phyloP scores from a whole-genome alignment of 2,329 filamentous ascomycete species.

The Colletotrichum cereale region DNA sequence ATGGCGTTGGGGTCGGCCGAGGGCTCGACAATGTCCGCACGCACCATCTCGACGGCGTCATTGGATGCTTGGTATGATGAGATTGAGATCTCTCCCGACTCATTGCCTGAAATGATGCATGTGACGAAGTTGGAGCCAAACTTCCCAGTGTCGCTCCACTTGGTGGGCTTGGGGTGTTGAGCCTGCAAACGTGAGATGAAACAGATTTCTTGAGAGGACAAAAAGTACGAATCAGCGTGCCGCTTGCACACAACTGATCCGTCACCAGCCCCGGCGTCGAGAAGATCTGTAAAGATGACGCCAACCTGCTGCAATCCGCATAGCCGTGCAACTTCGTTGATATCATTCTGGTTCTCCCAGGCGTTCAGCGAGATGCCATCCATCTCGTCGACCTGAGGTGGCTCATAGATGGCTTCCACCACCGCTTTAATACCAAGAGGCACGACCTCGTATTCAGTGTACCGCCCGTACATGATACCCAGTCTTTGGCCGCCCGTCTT shows the following conservation, averaged over 20 bases:
- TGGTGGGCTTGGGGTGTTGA: constrained; percentile 87
- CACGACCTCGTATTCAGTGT: constrained; percentile 91
- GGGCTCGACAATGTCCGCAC: constrained; percentile 93
- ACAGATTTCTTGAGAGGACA: constrained; percentile 91
- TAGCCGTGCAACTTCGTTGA: constrained; percentile 82
- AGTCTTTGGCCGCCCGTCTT: constrained; percentile 85
- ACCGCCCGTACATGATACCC: constrained; percentile 91
- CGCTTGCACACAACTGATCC: constrained; percentile 94
- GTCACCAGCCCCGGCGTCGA: constrained; percentile 84
- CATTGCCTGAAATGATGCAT: constrained; percentile 94
- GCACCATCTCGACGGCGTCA: constrained; percentile 95
- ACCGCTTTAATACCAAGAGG: constrained; percentile 95
- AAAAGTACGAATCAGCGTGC: constrained; percentile 93
- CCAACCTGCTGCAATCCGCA: constrained; percentile 92
- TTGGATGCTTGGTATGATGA: constrained; percentile 96
- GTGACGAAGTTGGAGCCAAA: constrained; percentile 99
- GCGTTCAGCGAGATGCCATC: constrained; percentile 88
- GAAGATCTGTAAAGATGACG: constrained; percentile 93
- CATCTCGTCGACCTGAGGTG: constrained; percentile 88
- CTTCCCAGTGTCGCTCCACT: constrained; percentile 94
- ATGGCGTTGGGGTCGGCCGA: constrained; percentile 93
- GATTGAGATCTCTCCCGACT: constrained; percentile 87
- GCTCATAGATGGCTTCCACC: constrained; percentile 97
- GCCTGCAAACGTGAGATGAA: constrained; percentile 92
- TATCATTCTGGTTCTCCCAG: constrained; percentile 86